Percentiles rank a stretch among this genome's conserved stretches.
phyloP scores from a whole-genome alignment of 768 basidiomycete species.

The Hygrocybe punicea region DNA sequence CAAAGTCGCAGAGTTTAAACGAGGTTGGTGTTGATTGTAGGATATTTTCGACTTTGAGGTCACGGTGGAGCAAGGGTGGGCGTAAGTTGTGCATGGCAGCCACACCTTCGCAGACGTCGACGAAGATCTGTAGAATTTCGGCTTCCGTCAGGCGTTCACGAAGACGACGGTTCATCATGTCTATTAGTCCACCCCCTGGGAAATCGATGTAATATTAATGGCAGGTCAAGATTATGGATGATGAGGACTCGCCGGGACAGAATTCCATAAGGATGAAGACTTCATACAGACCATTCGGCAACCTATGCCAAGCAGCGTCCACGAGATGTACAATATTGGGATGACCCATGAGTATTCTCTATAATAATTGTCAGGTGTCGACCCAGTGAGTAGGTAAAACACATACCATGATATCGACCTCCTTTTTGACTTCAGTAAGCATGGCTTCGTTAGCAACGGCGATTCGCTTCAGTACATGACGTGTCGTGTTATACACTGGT shows the following conservation, averaged over 20 bases:
- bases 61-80: slow-evolving; percentile 89
- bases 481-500: slow-evolving; percentile 87
- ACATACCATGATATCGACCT: slow-evolving; percentile 96
- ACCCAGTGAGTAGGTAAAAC: slow-evolving; percentile 8
- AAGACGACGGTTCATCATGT: slow-evolving; percentile 98
- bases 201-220: slow-evolving; percentile 15
- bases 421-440: slow-evolving; percentile 91
- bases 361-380: slow-evolving; percentile 25
- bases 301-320: slow-evolving; percentile 87
- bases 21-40: slow-evolving; percentile 78
- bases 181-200: slow-evolving; percentile 94
- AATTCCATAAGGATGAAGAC: slow-evolving; percentile 99
- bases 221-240: background rate
- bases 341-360: slow-evolving; percentile 89
- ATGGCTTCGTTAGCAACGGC: slow-evolving; percentile 87
- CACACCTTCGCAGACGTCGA: slow-evolving; percentile 95
- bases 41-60: slow-evolving; percentile 99
- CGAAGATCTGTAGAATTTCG: slow-evolving; percentile 97
- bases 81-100: slow-evolving; percentile 94
- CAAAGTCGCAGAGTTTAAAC: slow-evolving; percentile 98
- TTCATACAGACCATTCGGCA: slow-evolving; percentile 82
- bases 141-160: slow-evolving; percentile 92
- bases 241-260: slow-evolving; percentile 65
- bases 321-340: slow-evolving; percentile 95
- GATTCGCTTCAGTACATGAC: slow-evolving; percentile 96